These are phyloP conservation scores for Fraxinus velutina DNA, from an alignment of 305 asterid species.

Conservation along the genomic window DNA sequence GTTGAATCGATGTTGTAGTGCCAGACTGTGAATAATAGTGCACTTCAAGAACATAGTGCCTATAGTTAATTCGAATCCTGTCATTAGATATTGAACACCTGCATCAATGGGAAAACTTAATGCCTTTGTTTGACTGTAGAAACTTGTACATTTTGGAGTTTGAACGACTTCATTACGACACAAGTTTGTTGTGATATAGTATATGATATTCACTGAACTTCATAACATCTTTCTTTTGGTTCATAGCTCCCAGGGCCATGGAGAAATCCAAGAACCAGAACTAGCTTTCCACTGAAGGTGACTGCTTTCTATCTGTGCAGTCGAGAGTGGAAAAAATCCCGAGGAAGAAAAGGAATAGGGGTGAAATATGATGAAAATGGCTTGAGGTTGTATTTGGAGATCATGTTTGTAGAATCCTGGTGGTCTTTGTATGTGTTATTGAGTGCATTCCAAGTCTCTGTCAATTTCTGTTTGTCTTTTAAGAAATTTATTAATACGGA, in stretches of 20 bases:
- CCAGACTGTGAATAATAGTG: not conserved
- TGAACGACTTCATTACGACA: not conserved
- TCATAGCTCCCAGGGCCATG: conserved; percentile 60
- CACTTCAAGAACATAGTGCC: not conserved
- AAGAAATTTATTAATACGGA: conserved; percentile 12
- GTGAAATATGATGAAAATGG: not conserved
- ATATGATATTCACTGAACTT: not conserved
- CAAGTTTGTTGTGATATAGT: not conserved
- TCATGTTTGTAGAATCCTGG: not conserved
- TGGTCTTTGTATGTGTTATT: conserved; percentile 15
- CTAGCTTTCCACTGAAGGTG: conserved; percentile 31
- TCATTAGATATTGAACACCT: not conserved
- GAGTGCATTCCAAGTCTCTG: conserved; percentile 20
- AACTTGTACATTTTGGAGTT: not conserved
- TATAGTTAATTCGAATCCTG: not conserved
- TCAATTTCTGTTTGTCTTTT: conserved; percentile 19
- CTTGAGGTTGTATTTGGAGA: conserved; percentile 18
- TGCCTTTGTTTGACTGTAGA: not conserved
- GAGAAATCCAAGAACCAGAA: conserved; percentile 60
- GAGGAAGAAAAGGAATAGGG: not conserved
- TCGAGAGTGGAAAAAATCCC: conserved; percentile 9
- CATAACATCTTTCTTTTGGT: conserved; percentile 9
- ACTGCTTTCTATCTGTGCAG: conserved; percentile 25
- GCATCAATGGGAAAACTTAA: not conserved
- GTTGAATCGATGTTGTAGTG: not conserved